Percentiles rank a stretch among this genome's conserved stretches.
phyloP scores from a whole-genome alignment of 352 stramenopile genomes.

The Globisporangium iwayamae region DNA sequence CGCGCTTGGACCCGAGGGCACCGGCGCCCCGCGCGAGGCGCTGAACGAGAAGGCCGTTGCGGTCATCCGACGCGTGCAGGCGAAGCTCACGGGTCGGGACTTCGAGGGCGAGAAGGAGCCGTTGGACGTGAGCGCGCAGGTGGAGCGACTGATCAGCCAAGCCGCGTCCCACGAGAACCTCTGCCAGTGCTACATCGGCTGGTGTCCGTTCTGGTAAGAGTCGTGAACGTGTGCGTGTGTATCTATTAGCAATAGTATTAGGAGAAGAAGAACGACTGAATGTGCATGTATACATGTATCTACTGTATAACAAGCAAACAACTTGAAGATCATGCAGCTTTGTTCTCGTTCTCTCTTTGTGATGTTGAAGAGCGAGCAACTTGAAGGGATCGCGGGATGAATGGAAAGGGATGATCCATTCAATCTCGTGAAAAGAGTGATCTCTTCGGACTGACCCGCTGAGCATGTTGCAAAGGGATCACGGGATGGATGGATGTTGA shows the following conservation, averaged over 20 bases:
- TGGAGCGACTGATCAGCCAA: conserved; percentile 98
- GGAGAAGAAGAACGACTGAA: no score
- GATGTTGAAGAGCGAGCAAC: no score
- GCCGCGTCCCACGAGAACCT: conserved; percentile 99
- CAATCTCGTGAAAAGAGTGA: no score
- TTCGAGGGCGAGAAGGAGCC: conserved; percentile 87
- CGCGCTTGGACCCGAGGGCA: conserved; percentile 76
- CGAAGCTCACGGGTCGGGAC: conserved; percentile 98
- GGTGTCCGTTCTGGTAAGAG: conserved; percentile 90
- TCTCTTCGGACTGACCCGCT: no score
- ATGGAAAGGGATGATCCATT: no score
- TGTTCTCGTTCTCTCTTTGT: no score
- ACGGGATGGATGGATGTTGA: no score
- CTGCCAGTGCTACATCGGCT: conserved; percentile 98
- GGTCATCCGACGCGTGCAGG: conserved; percentile 97
- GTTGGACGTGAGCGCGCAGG: conserved; percentile 73
- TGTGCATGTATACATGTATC: no score
- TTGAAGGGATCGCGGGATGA: no score
- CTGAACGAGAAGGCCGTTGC: conserved; percentile 96
- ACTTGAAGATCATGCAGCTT: no score
- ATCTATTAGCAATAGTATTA: conserved; percentile 1
- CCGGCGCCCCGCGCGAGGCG: conserved; percentile 74
- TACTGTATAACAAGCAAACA: no score
- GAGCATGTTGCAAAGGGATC: no score
- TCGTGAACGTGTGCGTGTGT: not conserved